A percentile compares a stretch with the other conserved stretches of the same genome.
Evolutionary conservation across 306 rosid genomes (phyloP).

Genomic region (Astragalus glycyphyllos): DNA sequence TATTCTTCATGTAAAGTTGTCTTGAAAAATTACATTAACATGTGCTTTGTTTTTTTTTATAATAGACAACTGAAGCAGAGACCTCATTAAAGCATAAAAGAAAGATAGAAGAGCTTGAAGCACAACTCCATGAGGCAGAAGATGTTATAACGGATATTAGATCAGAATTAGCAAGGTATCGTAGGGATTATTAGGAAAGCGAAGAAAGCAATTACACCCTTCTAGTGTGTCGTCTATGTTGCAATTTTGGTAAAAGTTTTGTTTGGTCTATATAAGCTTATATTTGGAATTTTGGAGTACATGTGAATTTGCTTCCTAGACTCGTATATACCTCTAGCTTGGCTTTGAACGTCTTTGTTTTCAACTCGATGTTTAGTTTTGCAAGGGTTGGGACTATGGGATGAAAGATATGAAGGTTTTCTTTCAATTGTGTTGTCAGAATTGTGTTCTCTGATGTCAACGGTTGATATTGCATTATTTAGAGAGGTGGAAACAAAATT

Average conservation of each 20-base stretch:
- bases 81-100: slow-evolving; percentile 1
- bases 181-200: slow-evolving; percentile 28
- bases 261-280: neutral
- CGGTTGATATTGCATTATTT: neutral
- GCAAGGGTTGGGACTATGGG: neutral
- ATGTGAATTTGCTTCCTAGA: neutral
- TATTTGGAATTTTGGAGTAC: neutral
- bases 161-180: slow-evolving; percentile 35
- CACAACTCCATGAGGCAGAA: slow-evolving; percentile 48
- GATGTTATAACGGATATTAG: slow-evolving; percentile 50
- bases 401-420: neutral
- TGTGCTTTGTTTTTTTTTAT: neutral
- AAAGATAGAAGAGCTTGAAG: slow-evolving; percentile 46
- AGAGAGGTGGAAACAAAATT: neutral
- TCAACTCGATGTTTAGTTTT: neutral
- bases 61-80: slow-evolving; percentile 36
- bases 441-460: neutral
- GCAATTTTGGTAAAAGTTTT: neutral
- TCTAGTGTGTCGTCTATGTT: neutral
- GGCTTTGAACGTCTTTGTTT: neutral
- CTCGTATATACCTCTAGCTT: neutral
- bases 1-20: neutral
- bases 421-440: slow-evolving; percentile 4
- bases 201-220: neutral
- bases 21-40: neutral